Conservation (phyloP, 192 early-diverging fungal genomes). For the Entophlyctis luteolus region DNA sequence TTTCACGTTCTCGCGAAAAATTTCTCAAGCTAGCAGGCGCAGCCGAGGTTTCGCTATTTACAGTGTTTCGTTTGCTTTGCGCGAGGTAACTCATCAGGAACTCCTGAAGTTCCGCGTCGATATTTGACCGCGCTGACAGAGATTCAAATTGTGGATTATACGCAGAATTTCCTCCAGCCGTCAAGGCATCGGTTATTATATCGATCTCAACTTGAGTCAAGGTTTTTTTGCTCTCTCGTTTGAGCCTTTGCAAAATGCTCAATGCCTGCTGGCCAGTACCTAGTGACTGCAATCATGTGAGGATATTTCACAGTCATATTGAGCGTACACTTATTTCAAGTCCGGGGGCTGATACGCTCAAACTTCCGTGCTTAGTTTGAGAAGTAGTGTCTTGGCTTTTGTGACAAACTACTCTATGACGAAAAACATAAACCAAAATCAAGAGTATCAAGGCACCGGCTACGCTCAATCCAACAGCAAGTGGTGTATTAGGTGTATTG, state of each 20-base stretch:
- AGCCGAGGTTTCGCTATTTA: not conserved
- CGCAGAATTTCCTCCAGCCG: not conserved
- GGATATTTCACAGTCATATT: too few relatives aligned
- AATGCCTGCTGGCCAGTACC: slow-evolving; percentile 20
- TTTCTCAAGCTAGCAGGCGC: too few relatives aligned
- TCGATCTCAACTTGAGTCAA: slow-evolving; percentile 3
- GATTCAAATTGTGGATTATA: slow-evolving; percentile 16
- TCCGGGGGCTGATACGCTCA: too few relatives aligned
- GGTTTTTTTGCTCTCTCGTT: not conserved
- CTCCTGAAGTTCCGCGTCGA: slow-evolving; percentile 13
- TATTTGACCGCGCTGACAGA: not conserved
- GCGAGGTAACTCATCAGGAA: slow-evolving; percentile 19
- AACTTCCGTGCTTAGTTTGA: too few relatives aligned
- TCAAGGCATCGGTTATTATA: slow-evolving; percentile 15
- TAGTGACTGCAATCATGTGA: not conserved
- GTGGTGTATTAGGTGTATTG: too few relatives aligned
- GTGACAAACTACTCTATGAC: too few relatives aligned
- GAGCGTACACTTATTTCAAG: too few relatives aligned
- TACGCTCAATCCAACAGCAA: not conserved
- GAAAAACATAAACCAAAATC: too few relatives aligned
- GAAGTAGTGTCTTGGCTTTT: too few relatives aligned
- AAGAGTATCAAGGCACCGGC: too few relatives aligned
- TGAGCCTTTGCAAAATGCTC: slow-evolving; percentile 3
- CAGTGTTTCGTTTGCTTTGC: not conserved
- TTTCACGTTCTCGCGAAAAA: too few relatives aligned